Evolutionary conservation across 768 basidiomycete species (phyloP).

Genomic region (Mycena haematopus): DNA sequence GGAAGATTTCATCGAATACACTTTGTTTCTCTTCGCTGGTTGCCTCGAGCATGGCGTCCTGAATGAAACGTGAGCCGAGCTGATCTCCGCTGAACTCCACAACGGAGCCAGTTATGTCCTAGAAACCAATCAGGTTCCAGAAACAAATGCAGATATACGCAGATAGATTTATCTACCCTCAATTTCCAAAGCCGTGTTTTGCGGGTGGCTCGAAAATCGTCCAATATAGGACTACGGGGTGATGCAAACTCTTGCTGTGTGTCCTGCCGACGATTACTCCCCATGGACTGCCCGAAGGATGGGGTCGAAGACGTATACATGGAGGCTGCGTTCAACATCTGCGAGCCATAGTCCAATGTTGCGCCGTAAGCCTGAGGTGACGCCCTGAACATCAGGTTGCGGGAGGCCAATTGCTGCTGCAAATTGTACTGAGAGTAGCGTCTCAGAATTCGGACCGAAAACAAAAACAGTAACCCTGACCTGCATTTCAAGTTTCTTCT

Average conservation of each 20-base stretch:
- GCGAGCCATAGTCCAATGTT: constrained; percentile 55
- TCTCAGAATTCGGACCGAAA: constrained; percentile 23
- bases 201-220: constrained; percentile 79
- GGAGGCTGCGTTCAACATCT: constrained; percentile 50
- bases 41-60: constrained; percentile 81
- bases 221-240: constrained; percentile 73
- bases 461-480: constrained; percentile 40
- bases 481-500: constrained; percentile 67
- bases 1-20: constrained; percentile 89
- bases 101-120: constrained; percentile 88
- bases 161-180: constrained; percentile 51
- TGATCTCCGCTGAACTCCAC: constrained; percentile 95
- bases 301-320: constrained; percentile 50
- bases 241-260: constrained; percentile 39
- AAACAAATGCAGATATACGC: background rate
- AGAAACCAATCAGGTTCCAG: constrained; percentile 9
- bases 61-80: constrained; percentile 98
- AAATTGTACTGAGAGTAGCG: constrained; percentile 44
- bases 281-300: constrained; percentile 45
- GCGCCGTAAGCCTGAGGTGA: constrained; percentile 53
- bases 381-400: constrained; percentile 51
- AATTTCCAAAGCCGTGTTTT: constrained; percentile 85
- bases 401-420: constrained; percentile 52
- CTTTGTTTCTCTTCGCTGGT: constrained; percentile 78
- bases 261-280: constrained; percentile 54